Conservation (phyloP, 805 yeast species). For the Saturnispora gosingensis region DNA sequence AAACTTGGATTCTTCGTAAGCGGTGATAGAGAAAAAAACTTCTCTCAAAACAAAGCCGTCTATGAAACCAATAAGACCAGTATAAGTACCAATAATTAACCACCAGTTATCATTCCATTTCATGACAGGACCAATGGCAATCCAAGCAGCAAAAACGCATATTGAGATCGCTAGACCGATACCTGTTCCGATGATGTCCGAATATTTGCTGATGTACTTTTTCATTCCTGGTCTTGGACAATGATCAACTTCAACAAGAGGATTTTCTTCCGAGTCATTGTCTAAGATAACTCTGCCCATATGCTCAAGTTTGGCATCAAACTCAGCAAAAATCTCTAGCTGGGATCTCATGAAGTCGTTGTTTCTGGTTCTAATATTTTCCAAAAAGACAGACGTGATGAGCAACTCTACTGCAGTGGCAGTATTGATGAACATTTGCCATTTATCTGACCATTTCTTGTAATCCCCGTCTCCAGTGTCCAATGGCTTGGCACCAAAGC, state of each 20-base stretch:
- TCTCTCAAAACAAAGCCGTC: conserved; percentile 36
- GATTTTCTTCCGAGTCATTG: conserved; percentile 16
- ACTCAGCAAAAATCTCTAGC: conserved; percentile 14
- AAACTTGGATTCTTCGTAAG: conserved; percentile 19
- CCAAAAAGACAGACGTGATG: conserved; percentile 30
- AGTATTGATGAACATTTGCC: conserved; percentile 37
- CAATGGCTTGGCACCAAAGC: conserved; percentile 26
- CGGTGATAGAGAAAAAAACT: conserved; percentile 25
- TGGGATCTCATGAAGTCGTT: conserved; percentile 23
- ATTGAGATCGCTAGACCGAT: conserved; percentile 29
- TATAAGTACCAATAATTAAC: conserved; percentile 38
- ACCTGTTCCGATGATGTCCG: conserved; percentile 36
- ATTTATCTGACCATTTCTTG: conserved; percentile 25
- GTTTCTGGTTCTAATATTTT: conserved; percentile 33
- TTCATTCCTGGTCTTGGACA: conserved; percentile 12
- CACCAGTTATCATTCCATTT: conserved; percentile 34
- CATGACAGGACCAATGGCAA: conserved; percentile 30
- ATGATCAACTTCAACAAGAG: conserved; percentile 23
- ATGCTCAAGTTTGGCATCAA: conserved; percentile 26
- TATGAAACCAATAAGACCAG: conserved; percentile 35
- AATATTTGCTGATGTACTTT: conserved; percentile 24
- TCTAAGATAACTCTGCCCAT: neutral
- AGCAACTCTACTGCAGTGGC: conserved; percentile 31
- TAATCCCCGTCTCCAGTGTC: conserved; percentile 8
- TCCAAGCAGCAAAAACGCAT: conserved; percentile 30